Percentiles rank a stretch among this genome's conserved stretches.
phyloP scores from a whole-genome alignment of 148 eudicot genomes.

The Mesembryanthemum crystallinum region DNA sequence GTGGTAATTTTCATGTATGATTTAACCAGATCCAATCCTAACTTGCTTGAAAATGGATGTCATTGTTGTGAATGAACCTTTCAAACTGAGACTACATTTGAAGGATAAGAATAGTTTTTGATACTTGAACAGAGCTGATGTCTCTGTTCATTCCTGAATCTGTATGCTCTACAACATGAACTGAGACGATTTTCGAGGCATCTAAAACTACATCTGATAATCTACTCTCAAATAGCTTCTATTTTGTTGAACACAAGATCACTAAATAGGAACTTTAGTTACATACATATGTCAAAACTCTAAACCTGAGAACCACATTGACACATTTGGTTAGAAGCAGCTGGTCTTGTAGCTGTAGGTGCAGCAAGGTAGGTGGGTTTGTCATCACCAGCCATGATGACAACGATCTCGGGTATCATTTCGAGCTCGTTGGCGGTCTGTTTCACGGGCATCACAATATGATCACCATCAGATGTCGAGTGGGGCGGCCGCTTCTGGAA shows the following conservation, averaged over 20 bases:
- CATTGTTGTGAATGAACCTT: background rate
- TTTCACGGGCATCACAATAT: background rate
- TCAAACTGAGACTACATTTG: background rate
- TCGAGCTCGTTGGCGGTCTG: conserved; percentile 19
- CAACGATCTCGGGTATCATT: conserved; percentile 48
- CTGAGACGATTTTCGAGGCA: background rate
- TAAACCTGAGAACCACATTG: conserved; percentile 23
- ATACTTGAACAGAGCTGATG: background rate
- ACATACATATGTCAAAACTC: background rate
- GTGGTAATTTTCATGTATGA: too few relatives aligned
- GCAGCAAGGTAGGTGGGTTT: conserved; percentile 53
- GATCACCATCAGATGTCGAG: background rate
- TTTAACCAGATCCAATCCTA: background rate
- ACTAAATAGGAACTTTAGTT: background rate
- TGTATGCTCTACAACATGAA: too few relatives aligned
- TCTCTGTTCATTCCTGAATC: too few relatives aligned
- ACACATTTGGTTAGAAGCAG: conserved; percentile 20
- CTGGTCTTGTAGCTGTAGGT: conserved; percentile 16
- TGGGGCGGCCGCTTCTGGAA: conserved; percentile 19
- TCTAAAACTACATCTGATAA: background rate
- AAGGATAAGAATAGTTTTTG: background rate
- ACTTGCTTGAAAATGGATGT: background rate
- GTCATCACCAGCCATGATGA: conserved; percentile 70
- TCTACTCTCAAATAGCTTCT: background rate
- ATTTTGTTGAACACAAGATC: too few relatives aligned